These are phyloP conservation scores for Citrus trifoliata DNA, from an alignment of 345 rosid species.

Conservation along the genomic window DNA sequence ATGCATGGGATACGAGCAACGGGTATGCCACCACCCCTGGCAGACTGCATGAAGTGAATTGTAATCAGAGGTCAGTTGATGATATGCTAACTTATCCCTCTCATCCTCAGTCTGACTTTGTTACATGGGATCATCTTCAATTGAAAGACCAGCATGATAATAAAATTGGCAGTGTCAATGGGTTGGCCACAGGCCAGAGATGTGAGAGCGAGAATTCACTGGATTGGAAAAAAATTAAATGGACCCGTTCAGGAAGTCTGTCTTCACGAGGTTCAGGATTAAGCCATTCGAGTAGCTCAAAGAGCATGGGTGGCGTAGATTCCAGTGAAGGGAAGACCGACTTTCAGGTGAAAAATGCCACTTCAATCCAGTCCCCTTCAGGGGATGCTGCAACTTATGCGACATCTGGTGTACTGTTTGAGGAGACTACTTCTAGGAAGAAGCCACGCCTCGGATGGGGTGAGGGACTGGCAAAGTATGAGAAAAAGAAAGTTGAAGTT, in stretches of 20 bases:
- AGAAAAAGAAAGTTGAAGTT: slow-evolving; percentile 81
- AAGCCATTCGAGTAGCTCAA: slow-evolving; percentile 85
- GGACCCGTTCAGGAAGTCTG: slow-evolving; percentile 76
- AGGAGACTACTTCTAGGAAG: slow-evolving; percentile 67
- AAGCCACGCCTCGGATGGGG: slow-evolving; percentile 98
- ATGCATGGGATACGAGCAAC: slow-evolving; percentile 65
- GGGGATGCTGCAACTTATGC: slow-evolving; percentile 60
- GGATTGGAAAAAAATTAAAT: slow-evolving; percentile 72
- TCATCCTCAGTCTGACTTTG: slow-evolving; percentile 43
- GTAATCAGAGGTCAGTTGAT: slow-evolving; percentile 57
- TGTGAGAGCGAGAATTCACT: slow-evolving; percentile 52
- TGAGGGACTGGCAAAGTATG: slow-evolving; percentile 94
- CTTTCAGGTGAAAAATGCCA: slow-evolving; percentile 36
- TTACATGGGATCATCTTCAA: slow-evolving; percentile 50
- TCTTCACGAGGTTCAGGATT: slow-evolving; percentile 81
- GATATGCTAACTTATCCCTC: slow-evolving; percentile 42
- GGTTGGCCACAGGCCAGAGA: slow-evolving; percentile 41
- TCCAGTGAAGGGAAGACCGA: slow-evolving; percentile 59
- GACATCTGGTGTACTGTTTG: slow-evolving; percentile 44
- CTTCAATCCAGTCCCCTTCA: slow-evolving; percentile 54
- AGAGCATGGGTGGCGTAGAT: slow-evolving; percentile 67
- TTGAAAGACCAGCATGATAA: slow-evolving; percentile 51
- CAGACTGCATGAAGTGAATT: slow-evolving; percentile 53
- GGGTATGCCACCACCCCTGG: slow-evolving; percentile 51
- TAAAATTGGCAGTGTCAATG: slow-evolving; percentile 39